Percentiles rank a stretch among this genome's conserved stretches.
Conservation (phyloP, 306 rosid species). For the Medicago ruthenica region DNA sequence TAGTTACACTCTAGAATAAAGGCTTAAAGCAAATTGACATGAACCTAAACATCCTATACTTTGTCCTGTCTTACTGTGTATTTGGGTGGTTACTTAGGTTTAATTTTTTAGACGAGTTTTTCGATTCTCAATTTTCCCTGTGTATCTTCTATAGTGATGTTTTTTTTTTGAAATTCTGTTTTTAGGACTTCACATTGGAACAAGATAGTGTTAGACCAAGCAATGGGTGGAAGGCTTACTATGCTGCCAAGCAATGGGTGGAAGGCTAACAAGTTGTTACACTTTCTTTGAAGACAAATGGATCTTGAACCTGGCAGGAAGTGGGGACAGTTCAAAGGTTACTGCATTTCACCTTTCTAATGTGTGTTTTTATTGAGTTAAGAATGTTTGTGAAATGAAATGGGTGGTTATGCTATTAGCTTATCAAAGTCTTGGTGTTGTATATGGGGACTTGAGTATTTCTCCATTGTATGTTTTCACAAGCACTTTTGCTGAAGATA, state of each 20-base stretch:
- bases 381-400: too few species aligned
- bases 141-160: conserved; percentile 24
- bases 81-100: neutral
- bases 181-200: conserved; percentile 91
- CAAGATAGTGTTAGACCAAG: conserved; percentile 78
- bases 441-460: conserved; percentile 95
- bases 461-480: conserved; percentile 94
- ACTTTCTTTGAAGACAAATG: conserved; percentile 58
- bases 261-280: conserved; percentile 46
- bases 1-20: neutral
- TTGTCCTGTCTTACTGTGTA: neutral
- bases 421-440: conserved; percentile 98
- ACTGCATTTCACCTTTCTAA: conserved; percentile 34
- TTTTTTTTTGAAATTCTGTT: conserved; percentile 39
- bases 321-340: conserved; percentile 86
- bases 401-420: conserved; percentile 62
- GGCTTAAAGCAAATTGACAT: conserved; percentile 23
- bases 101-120: neutral
- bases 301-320: conserved; percentile 69
- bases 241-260: conserved; percentile 97
- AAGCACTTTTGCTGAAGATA: conserved; percentile 98
- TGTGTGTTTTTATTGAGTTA: conserved; percentile 5
- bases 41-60: conserved; percentile 10
- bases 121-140: conserved; percentile 4
- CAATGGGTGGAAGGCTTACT: conserved; percentile 98